Evolutionary conservation across 2,329 filamentous ascomycete species (phyloP).

Genomic region (Clonostachys rhizophaga): DNA sequence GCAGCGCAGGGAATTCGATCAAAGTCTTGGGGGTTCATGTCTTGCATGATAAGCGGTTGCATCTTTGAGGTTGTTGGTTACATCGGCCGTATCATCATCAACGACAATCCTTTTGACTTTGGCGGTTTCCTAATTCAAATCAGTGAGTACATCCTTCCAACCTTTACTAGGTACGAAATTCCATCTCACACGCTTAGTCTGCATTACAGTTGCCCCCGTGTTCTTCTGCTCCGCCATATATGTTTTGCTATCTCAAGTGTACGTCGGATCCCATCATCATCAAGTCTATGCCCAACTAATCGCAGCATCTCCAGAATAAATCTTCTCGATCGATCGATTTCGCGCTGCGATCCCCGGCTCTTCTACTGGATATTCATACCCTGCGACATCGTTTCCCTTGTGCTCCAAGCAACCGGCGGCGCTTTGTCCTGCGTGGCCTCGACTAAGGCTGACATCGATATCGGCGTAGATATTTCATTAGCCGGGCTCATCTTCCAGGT

Average conservation of each 20-base stretch:
- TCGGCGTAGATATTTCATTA: slow-evolving; percentile 42
- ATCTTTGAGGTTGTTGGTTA: slow-evolving; percentile 57
- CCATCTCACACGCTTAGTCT: slow-evolving; percentile 11
- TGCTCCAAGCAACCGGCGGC: slow-evolving; percentile 45
- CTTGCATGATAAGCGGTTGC: slow-evolving; percentile 47
- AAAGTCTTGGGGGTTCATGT: slow-evolving; percentile 35
- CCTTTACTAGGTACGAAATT: background rate
- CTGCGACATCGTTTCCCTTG: slow-evolving; percentile 43
- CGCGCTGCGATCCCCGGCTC: slow-evolving; percentile 21
- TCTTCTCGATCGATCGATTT: slow-evolving; percentile 11
- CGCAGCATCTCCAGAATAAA: slow-evolving; percentile 8
- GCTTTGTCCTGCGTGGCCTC: slow-evolving; percentile 29
- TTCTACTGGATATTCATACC: slow-evolving; percentile 34
- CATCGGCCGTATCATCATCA: slow-evolving; percentile 45
- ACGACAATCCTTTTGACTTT: slow-evolving; percentile 46
- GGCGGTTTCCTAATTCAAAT: slow-evolving; percentile 61
- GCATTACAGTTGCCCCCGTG: slow-evolving; percentile 21
- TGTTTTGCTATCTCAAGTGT: slow-evolving; percentile 18
- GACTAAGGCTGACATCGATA: slow-evolving; percentile 22
- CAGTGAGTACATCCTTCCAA: slow-evolving; percentile 24
- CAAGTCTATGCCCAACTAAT: too few relatives aligned
- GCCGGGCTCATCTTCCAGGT: slow-evolving; percentile 45
- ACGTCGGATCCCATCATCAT: slow-evolving; percentile 2
- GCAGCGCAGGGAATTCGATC: slow-evolving; percentile 29
- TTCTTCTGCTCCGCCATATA: slow-evolving; percentile 20